Evolutionary conservation across 495 filamentous ascomycete genomes (phyloP).

Genomic region (Parathielavia appendiculata): DNA sequence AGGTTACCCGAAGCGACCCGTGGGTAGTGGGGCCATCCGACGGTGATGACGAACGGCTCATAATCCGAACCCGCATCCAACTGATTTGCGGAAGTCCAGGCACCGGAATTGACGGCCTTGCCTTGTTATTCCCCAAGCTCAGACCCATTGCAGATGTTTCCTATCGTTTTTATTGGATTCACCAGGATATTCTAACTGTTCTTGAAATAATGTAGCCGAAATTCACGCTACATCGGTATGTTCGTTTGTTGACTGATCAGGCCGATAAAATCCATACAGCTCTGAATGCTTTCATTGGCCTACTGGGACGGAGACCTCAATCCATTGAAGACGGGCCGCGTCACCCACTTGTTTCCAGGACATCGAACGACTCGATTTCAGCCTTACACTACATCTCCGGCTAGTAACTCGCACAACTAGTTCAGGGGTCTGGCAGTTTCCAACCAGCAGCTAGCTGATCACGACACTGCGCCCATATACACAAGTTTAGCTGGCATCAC

Average conservation of each 20-base stretch:
- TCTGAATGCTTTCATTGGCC: constrained; percentile 4
- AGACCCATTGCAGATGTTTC: too few relatives aligned
- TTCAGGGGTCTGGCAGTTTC: background rate
- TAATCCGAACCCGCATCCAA: background rate
- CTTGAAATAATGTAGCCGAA: too few relatives aligned
- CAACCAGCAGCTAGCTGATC: background rate
- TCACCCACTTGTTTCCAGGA: background rate
- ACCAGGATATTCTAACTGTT: too few relatives aligned
- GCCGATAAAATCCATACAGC: background rate
- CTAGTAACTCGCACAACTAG: too few relatives aligned
- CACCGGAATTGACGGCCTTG: background rate
- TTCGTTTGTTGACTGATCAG: background rate
- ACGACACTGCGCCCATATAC: background rate
- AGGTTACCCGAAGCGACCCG: background rate
- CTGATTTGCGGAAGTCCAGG: background rate
- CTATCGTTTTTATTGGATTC: too few relatives aligned
- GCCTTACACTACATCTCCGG: background rate
- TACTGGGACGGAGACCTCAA: background rate
- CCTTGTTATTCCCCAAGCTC: too few relatives aligned
- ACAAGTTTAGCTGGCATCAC: background rate
- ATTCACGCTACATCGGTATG: background rate
- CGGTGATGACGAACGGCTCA: background rate
- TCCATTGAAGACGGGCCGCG: background rate
- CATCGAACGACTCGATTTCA: too few relatives aligned
- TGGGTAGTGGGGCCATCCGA: constrained; percentile 1